These are phyloP conservation scores for Vigna trinervia DNA, from an alignment of 306 rosid species.

Conservation along the genomic window DNA sequence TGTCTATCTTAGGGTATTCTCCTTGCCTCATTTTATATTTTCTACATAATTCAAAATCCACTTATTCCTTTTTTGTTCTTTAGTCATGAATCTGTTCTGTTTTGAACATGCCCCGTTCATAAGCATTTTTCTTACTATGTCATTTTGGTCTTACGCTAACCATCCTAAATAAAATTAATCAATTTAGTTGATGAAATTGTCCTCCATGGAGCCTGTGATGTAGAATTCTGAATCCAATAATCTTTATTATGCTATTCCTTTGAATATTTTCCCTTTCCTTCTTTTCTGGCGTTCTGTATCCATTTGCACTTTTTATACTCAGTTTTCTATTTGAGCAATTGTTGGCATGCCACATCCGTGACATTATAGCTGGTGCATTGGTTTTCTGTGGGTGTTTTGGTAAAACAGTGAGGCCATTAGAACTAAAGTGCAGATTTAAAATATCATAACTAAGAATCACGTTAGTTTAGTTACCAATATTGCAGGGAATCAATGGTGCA, in stretches of 20 bases:
- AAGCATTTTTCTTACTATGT: not conserved
- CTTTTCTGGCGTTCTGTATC: constrained; percentile 4
- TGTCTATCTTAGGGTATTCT: not conserved
- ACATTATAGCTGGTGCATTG: constrained; percentile 11
- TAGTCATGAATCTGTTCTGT: constrained; percentile 23
- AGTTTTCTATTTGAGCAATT: constrained; percentile 16
- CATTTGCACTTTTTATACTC: constrained; percentile 10
- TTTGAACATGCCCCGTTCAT: not conserved
- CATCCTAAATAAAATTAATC: not conserved
- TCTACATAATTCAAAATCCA: constrained; percentile 4
- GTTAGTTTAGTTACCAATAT: constrained; percentile 37
- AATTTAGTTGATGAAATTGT: constrained; percentile 18
- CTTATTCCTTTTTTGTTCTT: constrained; percentile 2
- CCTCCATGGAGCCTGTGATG: not conserved
- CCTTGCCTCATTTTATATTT: constrained; percentile 23
- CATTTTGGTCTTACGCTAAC: not conserved
- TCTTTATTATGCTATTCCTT: not conserved
- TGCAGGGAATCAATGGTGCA: constrained; percentile 80
- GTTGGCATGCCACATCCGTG: constrained; percentile 8
- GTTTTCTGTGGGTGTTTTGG: constrained; percentile 23
- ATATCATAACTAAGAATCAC: not conserved
- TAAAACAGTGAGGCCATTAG: constrained; percentile 1
- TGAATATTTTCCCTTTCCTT: constrained; percentile 13
- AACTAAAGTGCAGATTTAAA: not conserved
- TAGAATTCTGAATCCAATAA: not conserved